Evolutionary conservation across 495 filamentous ascomycete genomes (phyloP), one percentile per base, ranked within the genome.

Genomic region (Podospora fimiseda): DNA sequence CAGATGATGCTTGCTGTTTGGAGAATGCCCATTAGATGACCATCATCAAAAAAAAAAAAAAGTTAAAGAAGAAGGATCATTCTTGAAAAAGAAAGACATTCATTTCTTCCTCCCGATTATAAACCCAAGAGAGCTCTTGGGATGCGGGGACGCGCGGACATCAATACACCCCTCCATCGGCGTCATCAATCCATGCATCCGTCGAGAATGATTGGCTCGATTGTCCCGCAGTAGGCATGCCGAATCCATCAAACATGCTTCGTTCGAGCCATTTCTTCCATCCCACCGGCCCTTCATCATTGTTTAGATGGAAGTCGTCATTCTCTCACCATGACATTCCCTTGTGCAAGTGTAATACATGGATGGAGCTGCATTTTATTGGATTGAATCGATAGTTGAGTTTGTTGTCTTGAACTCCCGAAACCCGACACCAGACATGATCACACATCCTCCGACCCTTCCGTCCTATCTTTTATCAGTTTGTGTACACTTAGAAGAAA

Each of bases 121-220:
- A 6, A 33, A 33, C 27, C 27, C 27, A 5, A 33, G 11, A n/a
- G n/a, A n/a, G n/a, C n/a, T n/a, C n/a, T 11, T 33, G 5, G 27
- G 27, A 2, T 47, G 22, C 20, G 9, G 23, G 44, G 44, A 27
- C 44, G 44, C 44, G 44, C 44, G 44, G 44, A 47, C 44, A 47
- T 47, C 20, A 13, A 33, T 11, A 14, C 6, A 13, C 44, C 44
- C 44, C 13, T 18, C 44, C 14, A 20, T 30, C 44, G 44, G 44
- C 44, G 44, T 47, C 44, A 47, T 47, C 44, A 16, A 14, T 30
- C 16, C 9, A 33, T n/a, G n/a, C n/a, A n/a, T 47, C 19, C 23
- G 21, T 0, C 14, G 15, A 20, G 9, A 47, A 15, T 47, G 44
- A 47, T 47, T 47, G 44, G 44, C n/a, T 22, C 23, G 44, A 5